phyloP scores from a whole-genome alignment of 345 rosid species.

The Citrus mangshanensis region DNA sequence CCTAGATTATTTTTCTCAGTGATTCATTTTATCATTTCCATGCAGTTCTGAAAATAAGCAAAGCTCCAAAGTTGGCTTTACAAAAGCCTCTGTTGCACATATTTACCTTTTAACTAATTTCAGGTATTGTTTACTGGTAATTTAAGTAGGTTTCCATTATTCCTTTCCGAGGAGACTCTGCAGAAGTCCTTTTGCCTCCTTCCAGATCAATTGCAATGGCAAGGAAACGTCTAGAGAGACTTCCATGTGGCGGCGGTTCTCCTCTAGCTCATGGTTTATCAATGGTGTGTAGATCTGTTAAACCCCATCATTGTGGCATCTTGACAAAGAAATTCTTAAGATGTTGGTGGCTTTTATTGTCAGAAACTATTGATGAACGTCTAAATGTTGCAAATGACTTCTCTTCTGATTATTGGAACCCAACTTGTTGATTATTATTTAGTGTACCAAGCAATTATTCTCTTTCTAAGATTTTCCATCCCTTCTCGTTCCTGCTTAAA shows the following conservation, averaged over 20 bases:
- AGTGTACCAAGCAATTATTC: neutral
- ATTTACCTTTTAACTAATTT: neutral
- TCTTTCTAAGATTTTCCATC: neutral
- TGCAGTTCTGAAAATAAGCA: neutral
- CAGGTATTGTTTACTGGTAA: slow-evolving; percentile 15
- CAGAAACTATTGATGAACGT: neutral
- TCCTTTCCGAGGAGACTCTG: slow-evolving; percentile 96
- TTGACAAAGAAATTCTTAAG: neutral
- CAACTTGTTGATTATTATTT: neutral
- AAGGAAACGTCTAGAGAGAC: slow-evolving; percentile 94
- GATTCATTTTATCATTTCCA: neutral
- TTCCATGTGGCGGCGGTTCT: slow-evolving; percentile 99
- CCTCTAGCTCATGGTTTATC: slow-evolving; percentile 98
- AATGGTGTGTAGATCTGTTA: slow-evolving; percentile 47
- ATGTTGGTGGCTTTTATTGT: neutral
- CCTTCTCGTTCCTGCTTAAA: neutral
- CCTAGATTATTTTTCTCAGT: neutral
- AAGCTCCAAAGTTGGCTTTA: neutral
- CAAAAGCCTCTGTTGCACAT: neutral
- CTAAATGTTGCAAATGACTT: neutral
- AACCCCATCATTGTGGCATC: neutral
- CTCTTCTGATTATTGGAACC: neutral
- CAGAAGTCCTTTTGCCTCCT: slow-evolving; percentile 93
- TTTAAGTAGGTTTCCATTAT: slow-evolving; percentile 74
- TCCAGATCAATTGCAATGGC: slow-evolving; percentile 99